These are phyloP conservation scores for Ophiostoma perfectum DNA, from an alignment of 2,329 filamentous ascomycete genomes.

Conservation along the genomic window DNA sequence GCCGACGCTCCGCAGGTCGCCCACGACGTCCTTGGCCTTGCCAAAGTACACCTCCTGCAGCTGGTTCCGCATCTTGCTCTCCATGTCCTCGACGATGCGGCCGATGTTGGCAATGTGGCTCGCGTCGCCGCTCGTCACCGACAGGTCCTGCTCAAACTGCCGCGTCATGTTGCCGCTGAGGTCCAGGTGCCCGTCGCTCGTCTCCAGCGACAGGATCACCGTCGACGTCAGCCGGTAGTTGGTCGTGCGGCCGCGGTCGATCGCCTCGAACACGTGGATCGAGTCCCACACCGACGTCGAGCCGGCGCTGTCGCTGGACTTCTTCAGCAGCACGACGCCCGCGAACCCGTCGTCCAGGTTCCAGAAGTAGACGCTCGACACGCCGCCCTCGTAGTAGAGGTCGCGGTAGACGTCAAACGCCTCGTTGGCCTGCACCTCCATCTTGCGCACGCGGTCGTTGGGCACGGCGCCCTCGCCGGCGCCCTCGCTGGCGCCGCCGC, in stretches of 20 bases:
- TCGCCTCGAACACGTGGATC: conserved; percentile 97
- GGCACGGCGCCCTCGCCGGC: conserved; percentile 77
- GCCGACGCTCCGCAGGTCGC: conserved; percentile 81
- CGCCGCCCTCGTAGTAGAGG: conserved; percentile 93
- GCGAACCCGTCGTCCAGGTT: conserved; percentile 97
- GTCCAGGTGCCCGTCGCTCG: conserved; percentile 69
- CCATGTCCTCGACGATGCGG: conserved; percentile 95
- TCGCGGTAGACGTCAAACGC: conserved; percentile 96
- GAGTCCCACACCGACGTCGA: conserved; percentile 71
- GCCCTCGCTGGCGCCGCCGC: conserved; percentile 50
- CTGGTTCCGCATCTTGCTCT: conserved; percentile 97
- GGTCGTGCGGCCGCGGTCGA: conserved; percentile 81
- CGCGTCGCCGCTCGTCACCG: conserved; percentile 74
- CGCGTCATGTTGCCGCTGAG: conserved; percentile 96
- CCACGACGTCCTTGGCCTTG: conserved; percentile 97
- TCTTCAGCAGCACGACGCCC: conserved; percentile 92
- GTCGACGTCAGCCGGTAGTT: conserved; percentile 98
- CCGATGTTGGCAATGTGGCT: conserved; percentile 96
- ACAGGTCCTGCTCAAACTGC: conserved; percentile 86
- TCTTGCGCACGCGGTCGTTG: conserved; percentile 82
- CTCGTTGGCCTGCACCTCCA: conserved; percentile 91
- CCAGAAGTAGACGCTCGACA: conserved; percentile 97
- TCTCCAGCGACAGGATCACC: conserved; percentile 83
- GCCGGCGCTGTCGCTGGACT: conserved; percentile 61
- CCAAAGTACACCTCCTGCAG: conserved; percentile 99